Percentiles rank a stretch among this genome's conserved stretches.
Conservation (phyloP, 2,329 filamentous ascomycete genomes). For the Aureobasidium sp. region DNA sequence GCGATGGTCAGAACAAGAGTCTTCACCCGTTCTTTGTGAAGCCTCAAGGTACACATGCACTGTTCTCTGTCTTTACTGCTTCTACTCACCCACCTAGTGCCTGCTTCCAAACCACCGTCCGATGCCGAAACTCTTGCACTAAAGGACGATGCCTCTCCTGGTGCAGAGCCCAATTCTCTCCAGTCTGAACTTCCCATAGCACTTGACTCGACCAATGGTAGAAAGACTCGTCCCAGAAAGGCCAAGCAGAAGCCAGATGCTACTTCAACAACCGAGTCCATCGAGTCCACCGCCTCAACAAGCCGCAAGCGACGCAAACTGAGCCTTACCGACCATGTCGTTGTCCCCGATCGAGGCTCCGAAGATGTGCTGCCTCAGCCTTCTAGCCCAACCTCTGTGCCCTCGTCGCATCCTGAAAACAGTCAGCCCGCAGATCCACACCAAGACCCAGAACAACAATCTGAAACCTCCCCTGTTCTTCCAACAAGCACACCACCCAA, state of each 20-base stretch:
- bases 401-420: slow-evolving; percentile 11
- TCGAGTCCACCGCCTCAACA: neutral
- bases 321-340: neutral
- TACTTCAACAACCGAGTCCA: neutral
- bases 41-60: neutral
- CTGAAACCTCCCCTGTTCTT: neutral
- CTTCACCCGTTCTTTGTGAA: slow-evolving; percentile 18
- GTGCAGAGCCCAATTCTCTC: neutral
- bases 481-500: slow-evolving; percentile 24
- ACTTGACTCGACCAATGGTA: neutral
- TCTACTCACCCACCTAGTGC: neutral
- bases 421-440: neutral
- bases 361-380: slow-evolving; percentile 11
- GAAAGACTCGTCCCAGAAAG: neutral
- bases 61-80: neutral
- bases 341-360: neutral
- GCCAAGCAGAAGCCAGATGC: neutral
- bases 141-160: neutral
- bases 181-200: neutral
- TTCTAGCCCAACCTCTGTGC: slow-evolving; percentile 10
- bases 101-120: neutral
- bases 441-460: neutral
- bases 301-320: slow-evolving; percentile 10
- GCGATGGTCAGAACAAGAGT: slow-evolving; percentile 13
- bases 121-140: neutral